Evolutionary conservation across 805 yeast genomes (phyloP), one percentile per base, ranked within the genome.

Genomic region (Candida namnaoensis): DNA sequence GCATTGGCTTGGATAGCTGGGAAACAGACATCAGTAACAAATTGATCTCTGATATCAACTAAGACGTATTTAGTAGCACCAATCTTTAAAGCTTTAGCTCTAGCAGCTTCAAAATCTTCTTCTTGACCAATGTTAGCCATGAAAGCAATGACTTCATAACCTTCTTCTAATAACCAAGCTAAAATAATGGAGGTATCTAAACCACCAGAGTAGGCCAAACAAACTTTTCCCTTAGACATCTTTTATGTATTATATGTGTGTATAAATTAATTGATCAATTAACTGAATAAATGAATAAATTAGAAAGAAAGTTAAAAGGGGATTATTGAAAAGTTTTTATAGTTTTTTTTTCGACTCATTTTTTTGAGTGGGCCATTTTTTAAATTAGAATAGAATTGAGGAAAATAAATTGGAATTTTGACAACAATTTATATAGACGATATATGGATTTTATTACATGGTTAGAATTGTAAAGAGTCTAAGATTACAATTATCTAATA

Each of bases 161-260:
- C 99, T 71, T 93, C 78, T 66, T 93, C 99, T 52, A 93, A 76
- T 65, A 93, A 78, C 99, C 99, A 93, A 38, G 99, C 99, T 53
- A 93, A 80, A 58, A 93, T 93, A 48, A 93, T 85, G 26, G 97
- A 90, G 75, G 99, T 93, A 64, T 93, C 99, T 58, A 93, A 78
- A 72, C 99, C 99, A 58, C 99, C 99, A 40, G 98, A 93, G 74
- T 93, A 93, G 43, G 99, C 99, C 65, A 93, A 79, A 78, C 99
- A 93, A 65, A 93, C 99, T 72, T 91, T 91, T 62, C 99, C 99
- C 69, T 93, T 91, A 40, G 95, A 82, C 97, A 90, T 90, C n/a
- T 57, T 27, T 47, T 4, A 27, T 27, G 9, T 27, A 27, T 27
- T 27, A 27, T 27, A 7, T 27, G 9, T 9, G 9, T 27, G n/a